Base-by-base conservation (phyloP, 805 yeast genomes). In the Candida vartiovaarae region DNA sequence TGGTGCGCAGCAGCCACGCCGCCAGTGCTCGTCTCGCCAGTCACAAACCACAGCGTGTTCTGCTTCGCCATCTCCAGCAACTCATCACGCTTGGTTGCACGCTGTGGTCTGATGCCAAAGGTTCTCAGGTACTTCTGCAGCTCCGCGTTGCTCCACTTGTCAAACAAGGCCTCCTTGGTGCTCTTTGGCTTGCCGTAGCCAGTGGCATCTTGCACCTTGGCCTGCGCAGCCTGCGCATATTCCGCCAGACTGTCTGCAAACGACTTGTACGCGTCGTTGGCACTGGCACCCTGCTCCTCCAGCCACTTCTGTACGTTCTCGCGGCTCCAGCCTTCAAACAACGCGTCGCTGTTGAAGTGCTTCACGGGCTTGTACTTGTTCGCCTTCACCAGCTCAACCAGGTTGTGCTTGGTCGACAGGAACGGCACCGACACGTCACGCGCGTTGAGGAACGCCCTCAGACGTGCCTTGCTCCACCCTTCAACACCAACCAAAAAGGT, bases 401-500 rank as follows among this genome's bases (percentile, higher is more conserved):
- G 61, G 32, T 69, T 65, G 27, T 55, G 45, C 49, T 62, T 67
- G 5, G 75, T 68, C 3, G 74, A 60, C 41, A 71, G 64, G 3
- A 56, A 40, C 25, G 75, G 67, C 40, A 65, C 57, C 10, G 64
- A 48, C 29, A 74, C 62, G 30, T 63, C 67, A 47, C 78, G 67
- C 3, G 66, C 56, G 28, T 64, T 62, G 34, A 74, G 54, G 45
- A 70, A 74, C 4, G 63, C 57, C 48, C 59, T 68, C 45, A 74
- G 60, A 43, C 70, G 66, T 20, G 65, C 69, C 50, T 69, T 69
- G 23, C 75, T 61, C 80, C 79, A 74, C 8, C 56, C 53, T 36
- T 72, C 72, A 40, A 74, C 58, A 32, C 71, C 75, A 35, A 69
- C 59, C 38, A 71, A 56, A 49, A 74, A 72, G 2, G 75, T 69